phyloP scores from a whole-genome alignment of 257 asterid species.

The Forsythia viridissima region DNA sequence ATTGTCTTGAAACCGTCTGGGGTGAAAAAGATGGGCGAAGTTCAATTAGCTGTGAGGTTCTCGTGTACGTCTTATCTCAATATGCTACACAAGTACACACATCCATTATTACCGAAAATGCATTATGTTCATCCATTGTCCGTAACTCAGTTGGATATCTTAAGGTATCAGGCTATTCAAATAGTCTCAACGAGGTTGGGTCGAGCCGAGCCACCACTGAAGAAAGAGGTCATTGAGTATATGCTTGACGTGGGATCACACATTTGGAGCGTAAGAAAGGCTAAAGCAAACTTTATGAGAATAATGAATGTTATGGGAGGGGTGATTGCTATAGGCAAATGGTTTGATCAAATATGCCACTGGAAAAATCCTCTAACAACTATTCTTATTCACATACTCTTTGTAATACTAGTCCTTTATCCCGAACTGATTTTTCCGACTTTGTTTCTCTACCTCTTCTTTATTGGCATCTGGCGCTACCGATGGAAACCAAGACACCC shows the following conservation, averaged over 20 bases:
- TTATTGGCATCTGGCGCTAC: constrained; percentile 69
- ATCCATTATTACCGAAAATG: constrained; percentile 80
- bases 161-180: constrained; percentile 63
- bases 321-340: constrained; percentile 37
- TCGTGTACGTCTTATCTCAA: constrained; percentile 68
- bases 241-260: constrained; percentile 76
- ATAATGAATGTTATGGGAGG: constrained; percentile 55
- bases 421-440: constrained; percentile 75
- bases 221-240: constrained; percentile 61
- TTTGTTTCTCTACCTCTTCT: constrained; percentile 62
- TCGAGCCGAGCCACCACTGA: constrained; percentile 78
- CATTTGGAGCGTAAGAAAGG: constrained; percentile 76
- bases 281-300: constrained; percentile 70
- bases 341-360: constrained; percentile 73
- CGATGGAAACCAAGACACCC: constrained; percentile 83
- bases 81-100: constrained; percentile 60
- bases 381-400: constrained; percentile 64
- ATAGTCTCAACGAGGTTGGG: constrained; percentile 49
- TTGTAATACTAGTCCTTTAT: constrained; percentile 51
- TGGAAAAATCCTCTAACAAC: constrained; percentile 91
- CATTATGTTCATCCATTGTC: constrained; percentile 71
- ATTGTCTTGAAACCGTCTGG: constrained; percentile 63
- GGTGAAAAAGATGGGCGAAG: constrained; percentile 78
- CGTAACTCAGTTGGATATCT: constrained; percentile 44
- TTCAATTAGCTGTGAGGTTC: constrained; percentile 76